Base-by-base conservation (phyloP, 805 yeast genomes). In the Metschnikowia cerradonensis region DNA sequence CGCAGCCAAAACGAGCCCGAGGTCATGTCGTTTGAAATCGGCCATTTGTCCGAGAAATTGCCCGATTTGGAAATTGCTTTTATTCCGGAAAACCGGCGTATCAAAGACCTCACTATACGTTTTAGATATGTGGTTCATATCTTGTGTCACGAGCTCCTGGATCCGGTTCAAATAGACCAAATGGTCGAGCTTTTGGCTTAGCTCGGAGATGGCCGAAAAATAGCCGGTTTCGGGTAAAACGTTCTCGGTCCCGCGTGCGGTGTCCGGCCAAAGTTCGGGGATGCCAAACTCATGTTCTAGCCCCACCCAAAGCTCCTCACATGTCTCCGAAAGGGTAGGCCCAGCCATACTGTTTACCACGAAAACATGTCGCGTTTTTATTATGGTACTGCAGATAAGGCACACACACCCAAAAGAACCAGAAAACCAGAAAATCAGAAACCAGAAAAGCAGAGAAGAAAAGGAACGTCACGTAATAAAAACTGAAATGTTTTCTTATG, bases 271-370 rank as follows among this genome's bases (percentile, higher is more conserved):
- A 5, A 61, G 42, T 15, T n/a, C 49, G 3, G 71, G 75, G 10
- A 71, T 54, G 3, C 76, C 76, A 52, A 63, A 70, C 37, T 62
- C 62, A 49, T 68, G 76, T 6, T 59, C 47, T 32, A 69, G 66
- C 15, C 66, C 41, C 5, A 51, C 31, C 6, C 66, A 48, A 17
- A 68, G 47, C 6, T 49, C 48, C 37, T 67, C 68, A 49, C 71
- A 68, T 2, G 63, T 60, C 10, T 50, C 49, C 3, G 52, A 37
- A 13, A 56, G 49, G 15, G 14, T 23, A 19, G 30, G 17, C 22
- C 15, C 10, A 20, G 41, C 3, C 41, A 38, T 38, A 26, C 30
- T 26, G 30, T 26, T 26, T 26, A 26, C 30, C 2, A 8, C 0
- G 30, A 26, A 8, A 4, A 3, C 30, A 8, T 1, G 30, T 26